A percentile compares a stretch with the other conserved stretches of the same genome.
These are phyloP conservation scores for Penicillium sp. DNA, from an alignment of 2,329 filamentous ascomycete genomes.

Conservation along the genomic window DNA sequence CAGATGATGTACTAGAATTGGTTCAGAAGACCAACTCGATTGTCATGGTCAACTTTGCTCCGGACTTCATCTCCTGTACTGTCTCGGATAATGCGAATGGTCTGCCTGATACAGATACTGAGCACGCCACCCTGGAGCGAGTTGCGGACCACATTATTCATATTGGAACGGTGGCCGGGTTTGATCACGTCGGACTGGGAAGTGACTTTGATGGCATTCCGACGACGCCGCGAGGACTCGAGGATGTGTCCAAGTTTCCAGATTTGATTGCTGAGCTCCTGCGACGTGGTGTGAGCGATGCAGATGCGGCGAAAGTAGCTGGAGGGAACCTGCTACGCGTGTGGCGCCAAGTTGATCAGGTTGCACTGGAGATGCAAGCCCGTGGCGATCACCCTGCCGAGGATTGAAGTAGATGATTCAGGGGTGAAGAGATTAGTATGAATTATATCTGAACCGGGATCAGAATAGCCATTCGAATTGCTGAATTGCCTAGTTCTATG, in stretches of 20 bases:
- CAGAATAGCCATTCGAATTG: not conserved
- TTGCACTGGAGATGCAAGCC: slow-evolving; percentile 68
- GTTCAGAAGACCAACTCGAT: slow-evolving; percentile 74
- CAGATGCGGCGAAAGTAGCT: slow-evolving; percentile 73
- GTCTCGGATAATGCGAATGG: slow-evolving; percentile 63
- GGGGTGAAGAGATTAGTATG: no score
- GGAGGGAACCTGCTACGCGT: slow-evolving; percentile 83
- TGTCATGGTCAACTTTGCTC: slow-evolving; percentile 90
- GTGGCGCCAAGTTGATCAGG: slow-evolving; percentile 76
- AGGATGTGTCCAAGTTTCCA: slow-evolving; percentile 84
- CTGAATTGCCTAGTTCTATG: not conserved
- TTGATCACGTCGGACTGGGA: slow-evolving; percentile 83
- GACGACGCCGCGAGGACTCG: slow-evolving; percentile 70
- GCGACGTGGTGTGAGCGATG: slow-evolving; percentile 71
- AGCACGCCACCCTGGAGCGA: slow-evolving; percentile 73
- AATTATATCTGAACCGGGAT: no score
- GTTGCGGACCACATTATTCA: slow-evolving; percentile 81
- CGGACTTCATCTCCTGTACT: slow-evolving; percentile 79
- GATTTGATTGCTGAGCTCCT: slow-evolving; percentile 76
- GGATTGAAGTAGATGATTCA: slow-evolving; percentile 41
- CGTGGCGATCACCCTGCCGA: slow-evolving; percentile 54
- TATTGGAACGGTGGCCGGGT: slow-evolving; percentile 82
- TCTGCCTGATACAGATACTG: slow-evolving; percentile 68
- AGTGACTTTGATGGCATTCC: slow-evolving; percentile 80
- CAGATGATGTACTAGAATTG: slow-evolving; percentile 77